These are phyloP conservation scores for Fusarium abutilonis DNA, from an alignment of 2,329 filamentous ascomycete genomes.

Conservation along the genomic window DNA sequence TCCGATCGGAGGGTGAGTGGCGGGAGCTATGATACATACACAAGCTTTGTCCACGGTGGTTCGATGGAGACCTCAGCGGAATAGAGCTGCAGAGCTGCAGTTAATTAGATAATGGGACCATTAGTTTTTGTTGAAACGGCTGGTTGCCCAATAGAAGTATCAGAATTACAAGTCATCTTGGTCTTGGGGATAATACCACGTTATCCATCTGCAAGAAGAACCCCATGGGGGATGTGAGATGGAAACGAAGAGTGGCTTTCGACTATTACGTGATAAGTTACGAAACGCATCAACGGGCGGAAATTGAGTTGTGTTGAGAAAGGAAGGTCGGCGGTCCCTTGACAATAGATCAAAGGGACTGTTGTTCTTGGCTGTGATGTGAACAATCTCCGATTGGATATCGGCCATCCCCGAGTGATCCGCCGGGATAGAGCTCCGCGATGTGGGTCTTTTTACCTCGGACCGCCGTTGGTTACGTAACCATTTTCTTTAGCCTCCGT, in stretches of 20 bases:
- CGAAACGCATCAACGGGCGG: neutral
- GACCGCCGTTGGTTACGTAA: neutral
- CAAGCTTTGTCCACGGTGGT: constrained; percentile 7
- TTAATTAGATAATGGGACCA: neutral
- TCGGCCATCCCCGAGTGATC: constrained; percentile 29
- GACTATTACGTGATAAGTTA: constrained; percentile 32
- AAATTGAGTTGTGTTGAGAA: constrained; percentile 5
- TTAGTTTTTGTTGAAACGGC: neutral
- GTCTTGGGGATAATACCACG: neutral
- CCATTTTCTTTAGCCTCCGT: neutral
- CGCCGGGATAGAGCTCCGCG: constrained; percentile 30
- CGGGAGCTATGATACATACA: constrained; percentile 27
- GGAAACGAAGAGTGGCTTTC: neutral
- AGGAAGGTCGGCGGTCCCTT: constrained; percentile 29
- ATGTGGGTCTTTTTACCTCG: neutral
- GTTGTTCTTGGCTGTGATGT: neutral
- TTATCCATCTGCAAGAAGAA: neutral
- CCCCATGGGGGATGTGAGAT: constrained; percentile 30
- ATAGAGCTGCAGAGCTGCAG: neutral
- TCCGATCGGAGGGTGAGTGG: constrained; percentile 38
- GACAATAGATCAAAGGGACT: neutral
- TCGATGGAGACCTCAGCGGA: constrained; percentile 12
- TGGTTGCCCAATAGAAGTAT: constrained; percentile 13
- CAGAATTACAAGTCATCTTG: constrained; percentile 7
- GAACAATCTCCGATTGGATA: constrained; percentile 19